These are phyloP conservation scores for Candida ulmi DNA, from an alignment of 805 yeast genomes.

Conservation along the genomic window DNA sequence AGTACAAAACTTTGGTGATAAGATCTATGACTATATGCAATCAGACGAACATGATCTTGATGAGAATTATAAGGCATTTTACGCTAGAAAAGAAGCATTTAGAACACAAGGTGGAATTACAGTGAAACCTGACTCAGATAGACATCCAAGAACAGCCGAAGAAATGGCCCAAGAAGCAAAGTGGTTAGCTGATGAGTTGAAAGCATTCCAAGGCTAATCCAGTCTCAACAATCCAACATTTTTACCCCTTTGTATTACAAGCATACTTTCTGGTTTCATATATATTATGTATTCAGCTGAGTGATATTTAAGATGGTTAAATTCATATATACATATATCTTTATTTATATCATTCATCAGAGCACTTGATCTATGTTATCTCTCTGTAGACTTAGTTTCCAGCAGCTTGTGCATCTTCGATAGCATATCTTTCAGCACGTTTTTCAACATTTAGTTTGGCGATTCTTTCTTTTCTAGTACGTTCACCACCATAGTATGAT, in stretches of 20 bases:
- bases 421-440: conserved; percentile 23
- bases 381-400: too few relatives aligned
- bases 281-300: too few relatives aligned
- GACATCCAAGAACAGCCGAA: conserved; percentile 52
- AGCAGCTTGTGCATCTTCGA: conserved; percentile 18
- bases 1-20: conserved; percentile 58
- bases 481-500: conserved; percentile 77
- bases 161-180: conserved; percentile 71
- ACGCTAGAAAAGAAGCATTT: conserved; percentile 24
- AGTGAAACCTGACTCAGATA: conserved; percentile 42
- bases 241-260: too few relatives aligned
- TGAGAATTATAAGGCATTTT: conserved; percentile 24
- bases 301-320: conserved; percentile 1
- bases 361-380: too few relatives aligned
- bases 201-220: too few relatives aligned
- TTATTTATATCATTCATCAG: background rate
- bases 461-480: conserved; percentile 60
- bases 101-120: conserved; percentile 21
- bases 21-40: conserved; percentile 64
- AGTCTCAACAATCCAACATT: too few relatives aligned
- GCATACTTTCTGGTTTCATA: too few relatives aligned
- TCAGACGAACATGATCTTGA: conserved; percentile 40
- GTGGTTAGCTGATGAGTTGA: conserved; percentile 40
- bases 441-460: conserved; percentile 52
- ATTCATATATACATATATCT: too few relatives aligned